Percentiles rank a stretch among this genome's conserved stretches.
phyloP scores from a whole-genome alignment of 2,329 filamentous ascomycete genomes.

The Amauroascus verrucosus region DNA sequence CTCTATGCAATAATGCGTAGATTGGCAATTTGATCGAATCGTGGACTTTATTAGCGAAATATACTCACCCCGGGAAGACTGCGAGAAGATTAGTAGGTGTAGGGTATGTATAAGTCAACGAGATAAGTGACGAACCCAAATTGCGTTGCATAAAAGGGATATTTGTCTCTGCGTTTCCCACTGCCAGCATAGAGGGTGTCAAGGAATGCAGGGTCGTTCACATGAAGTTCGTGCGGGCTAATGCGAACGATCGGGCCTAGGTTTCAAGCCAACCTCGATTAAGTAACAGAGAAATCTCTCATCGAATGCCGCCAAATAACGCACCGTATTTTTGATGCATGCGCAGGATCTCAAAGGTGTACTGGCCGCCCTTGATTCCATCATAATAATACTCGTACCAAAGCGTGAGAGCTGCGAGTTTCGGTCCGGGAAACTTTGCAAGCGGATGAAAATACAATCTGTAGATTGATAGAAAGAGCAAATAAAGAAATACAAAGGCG shows the following conservation, averaged over 20 bases:
- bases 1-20: background rate
- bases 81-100: background rate
- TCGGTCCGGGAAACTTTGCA: constrained; percentile 23
- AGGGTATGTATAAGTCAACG: background rate
- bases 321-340: constrained; percentile 28
- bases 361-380: constrained; percentile 20
- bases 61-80: background rate
- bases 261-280: background rate
- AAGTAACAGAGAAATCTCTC: background rate
- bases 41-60: background rate
- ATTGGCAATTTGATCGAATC: background rate
- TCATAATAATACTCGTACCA: constrained; percentile 25
- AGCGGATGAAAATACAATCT: constrained; percentile 22
- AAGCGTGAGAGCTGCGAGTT: constrained; percentile 20
- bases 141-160: constrained; percentile 17
- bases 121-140: constrained; percentile 17
- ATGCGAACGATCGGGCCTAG: constrained; percentile 21
- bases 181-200: constrained; percentile 18
- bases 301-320: background rate
- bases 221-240: constrained; percentile 21
- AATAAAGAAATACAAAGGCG: background rate
- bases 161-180: constrained; percentile 18
- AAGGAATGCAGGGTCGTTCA: constrained; percentile 20
- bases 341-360: constrained; percentile 24
- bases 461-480: constrained; percentile 13